These are phyloP conservation scores for Cladosporium sp. DNA, from an alignment of 2,329 filamentous ascomycete genomes.

Conservation along the genomic window DNA sequence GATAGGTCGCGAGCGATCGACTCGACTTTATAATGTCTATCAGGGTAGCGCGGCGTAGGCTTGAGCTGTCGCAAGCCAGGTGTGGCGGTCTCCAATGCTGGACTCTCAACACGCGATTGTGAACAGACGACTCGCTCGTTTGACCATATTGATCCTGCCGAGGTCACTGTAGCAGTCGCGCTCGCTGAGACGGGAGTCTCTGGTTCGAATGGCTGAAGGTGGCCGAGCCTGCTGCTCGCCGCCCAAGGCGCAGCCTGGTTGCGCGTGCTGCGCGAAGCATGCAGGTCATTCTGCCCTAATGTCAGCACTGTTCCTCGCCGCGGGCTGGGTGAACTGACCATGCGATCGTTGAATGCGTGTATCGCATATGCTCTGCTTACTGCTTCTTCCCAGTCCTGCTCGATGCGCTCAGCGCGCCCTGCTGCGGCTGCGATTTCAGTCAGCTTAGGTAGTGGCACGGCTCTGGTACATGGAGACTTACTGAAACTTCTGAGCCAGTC, in stretches of 20 bases:
- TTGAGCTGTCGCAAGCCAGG: background rate
- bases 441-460: background rate
- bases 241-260: background rate
- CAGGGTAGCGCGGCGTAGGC: background rate
- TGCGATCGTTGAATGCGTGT: background rate
- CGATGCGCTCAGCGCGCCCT: background rate
- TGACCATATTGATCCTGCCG: slow-evolving; percentile 4
- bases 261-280: background rate
- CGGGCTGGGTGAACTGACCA: background rate
- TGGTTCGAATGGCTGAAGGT: background rate
- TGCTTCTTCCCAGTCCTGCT: slow-evolving; percentile 1
- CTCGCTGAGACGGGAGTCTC: background rate
- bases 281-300: background rate
- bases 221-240: background rate
- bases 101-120: background rate
- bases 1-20: background rate
- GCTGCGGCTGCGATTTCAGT: background rate
- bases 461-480: background rate
- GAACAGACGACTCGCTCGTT: background rate
- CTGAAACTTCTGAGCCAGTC: background rate
- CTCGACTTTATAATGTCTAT: background rate
- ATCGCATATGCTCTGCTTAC: background rate
- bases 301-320: background rate
- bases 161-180: background rate
- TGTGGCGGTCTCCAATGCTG: background rate